Evolutionary conservation across 2,329 filamentous ascomycete species (phyloP).

Genomic region (Parastagonospora avenae): DNA sequence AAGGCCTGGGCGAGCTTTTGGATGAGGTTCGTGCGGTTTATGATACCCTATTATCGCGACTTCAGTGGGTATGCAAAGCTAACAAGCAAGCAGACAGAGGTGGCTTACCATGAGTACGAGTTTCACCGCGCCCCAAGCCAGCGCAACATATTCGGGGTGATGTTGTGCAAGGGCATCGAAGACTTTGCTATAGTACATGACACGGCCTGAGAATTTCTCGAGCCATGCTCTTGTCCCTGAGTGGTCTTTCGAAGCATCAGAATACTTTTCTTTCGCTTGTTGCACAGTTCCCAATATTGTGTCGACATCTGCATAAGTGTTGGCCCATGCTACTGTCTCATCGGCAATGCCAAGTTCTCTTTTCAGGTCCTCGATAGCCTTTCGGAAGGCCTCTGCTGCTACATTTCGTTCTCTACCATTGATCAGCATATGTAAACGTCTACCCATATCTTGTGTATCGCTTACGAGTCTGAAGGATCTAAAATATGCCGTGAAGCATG

Average conservation of each 20-base stretch:
- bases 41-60: constrained; percentile 4
- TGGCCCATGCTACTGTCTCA: too few species aligned
- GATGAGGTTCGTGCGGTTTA: constrained; percentile 7
- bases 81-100: background rate
- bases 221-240: background rate
- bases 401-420: too few species aligned
- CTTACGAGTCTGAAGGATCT: too few species aligned
- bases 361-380: too few species aligned
- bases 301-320: background rate
- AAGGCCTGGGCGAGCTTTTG: constrained; percentile 11
- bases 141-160: background rate
- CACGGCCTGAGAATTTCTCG: background rate
- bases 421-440: too few species aligned
- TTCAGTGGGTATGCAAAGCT: background rate
- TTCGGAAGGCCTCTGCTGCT: too few species aligned
- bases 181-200: background rate
- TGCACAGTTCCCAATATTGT: background rate
- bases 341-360: too few species aligned
- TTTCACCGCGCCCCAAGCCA: background rate
- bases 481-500: too few species aligned
- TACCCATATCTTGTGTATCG: too few species aligned
- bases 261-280: background rate
- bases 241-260: background rate
- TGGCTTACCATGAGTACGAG: background rate
- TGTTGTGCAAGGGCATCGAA: background rate